phyloP scores from a whole-genome alignment of 2,329 filamentous ascomycete genomes.

The Arthroderma sp. region DNA sequence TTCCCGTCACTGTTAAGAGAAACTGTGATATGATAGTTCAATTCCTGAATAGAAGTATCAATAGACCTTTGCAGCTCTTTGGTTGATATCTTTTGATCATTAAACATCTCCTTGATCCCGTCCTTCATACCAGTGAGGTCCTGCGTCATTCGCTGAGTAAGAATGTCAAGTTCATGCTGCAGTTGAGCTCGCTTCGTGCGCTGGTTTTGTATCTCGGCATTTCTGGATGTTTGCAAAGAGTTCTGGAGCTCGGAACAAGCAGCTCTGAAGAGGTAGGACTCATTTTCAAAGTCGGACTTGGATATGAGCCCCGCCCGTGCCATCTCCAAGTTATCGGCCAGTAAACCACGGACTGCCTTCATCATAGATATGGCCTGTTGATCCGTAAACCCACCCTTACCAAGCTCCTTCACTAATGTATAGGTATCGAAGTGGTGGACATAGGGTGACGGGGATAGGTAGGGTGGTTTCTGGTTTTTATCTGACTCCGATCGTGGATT shows the following conservation, averaged over 20 bases:
- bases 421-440: slow-evolving; percentile 97
- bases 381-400: slow-evolving; percentile 55
- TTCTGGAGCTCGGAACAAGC: slow-evolving; percentile 85
- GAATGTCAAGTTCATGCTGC: slow-evolving; percentile 90
- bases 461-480: slow-evolving; percentile 40
- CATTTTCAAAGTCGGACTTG: slow-evolving; percentile 89
- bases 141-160: slow-evolving; percentile 72
- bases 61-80: slow-evolving; percentile 73
- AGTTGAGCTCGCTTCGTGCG: slow-evolving; percentile 71
- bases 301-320: slow-evolving; percentile 70
- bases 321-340: slow-evolving; percentile 67
- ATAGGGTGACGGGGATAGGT: slow-evolving; percentile 46
- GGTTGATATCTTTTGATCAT: slow-evolving; percentile 87
- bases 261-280: slow-evolving; percentile 84
- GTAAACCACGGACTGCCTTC: slow-evolving; percentile 72
- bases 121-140: slow-evolving; percentile 73
- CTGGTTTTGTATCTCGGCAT: slow-evolving; percentile 65
- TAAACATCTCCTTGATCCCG: slow-evolving; percentile 88
- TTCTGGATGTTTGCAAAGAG: slow-evolving; percentile 67
- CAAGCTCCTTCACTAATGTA: slow-evolving; percentile 68
- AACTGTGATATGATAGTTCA: slow-evolving; percentile 94
- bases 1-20: slow-evolving; percentile 78
- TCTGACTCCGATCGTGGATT: not conserved
- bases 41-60: slow-evolving; percentile 80
- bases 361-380: slow-evolving; percentile 72